Base-by-base conservation (phyloP, 495 filamentous ascomycete species). In the Xylaria acuta region DNA sequence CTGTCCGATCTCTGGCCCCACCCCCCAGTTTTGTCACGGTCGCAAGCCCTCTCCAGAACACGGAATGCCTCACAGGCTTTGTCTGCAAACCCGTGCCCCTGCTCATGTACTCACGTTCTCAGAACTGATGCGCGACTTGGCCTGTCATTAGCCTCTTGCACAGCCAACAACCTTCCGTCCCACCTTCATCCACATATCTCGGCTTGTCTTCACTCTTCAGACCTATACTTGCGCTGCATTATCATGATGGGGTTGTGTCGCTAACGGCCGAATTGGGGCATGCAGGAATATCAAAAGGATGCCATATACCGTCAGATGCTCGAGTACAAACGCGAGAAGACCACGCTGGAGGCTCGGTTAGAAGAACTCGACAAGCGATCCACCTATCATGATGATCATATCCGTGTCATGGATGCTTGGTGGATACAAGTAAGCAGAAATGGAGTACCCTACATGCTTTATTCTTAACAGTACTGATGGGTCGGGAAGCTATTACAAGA, bases 281-380 rank as follows among this genome's bases (percentile, higher is more conserved):
- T 82, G 80, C 80, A 99, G 96, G 90, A 91, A 75, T 98, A 93
- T 78, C 94, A 97, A 84, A 99, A 99, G 81, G 96, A 97, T 86
- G 96, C 96, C 70, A 98, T 99, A 78, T 91, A 92, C 79, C 93
- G 96, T 38, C 95, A 98, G 78, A 97, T 99, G 95, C 91, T 92
- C 75, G 97, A 98, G 80, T 97, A 94, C 80, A 98, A 97, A 81
- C 88, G 97, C 60, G 94, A 98, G 77, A 93, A 92, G 80, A 85
- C 85, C 41, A 90, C 89, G 22, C 81, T 97, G 59, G 95, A 98
- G 81, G 80, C 86, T 49, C 92, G 91, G 75, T 81, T 96, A 64
- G 90, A 88, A 73, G 92, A 95, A 66, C 84, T 94, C 70, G 86
- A 91, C 54, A 95, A 96, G 79, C 87, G 88, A 69, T 87, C 93